phyloP scores from a whole-genome alignment of 2,329 filamentous ascomycete species.

The Aspergillus thermomutatus region DNA sequence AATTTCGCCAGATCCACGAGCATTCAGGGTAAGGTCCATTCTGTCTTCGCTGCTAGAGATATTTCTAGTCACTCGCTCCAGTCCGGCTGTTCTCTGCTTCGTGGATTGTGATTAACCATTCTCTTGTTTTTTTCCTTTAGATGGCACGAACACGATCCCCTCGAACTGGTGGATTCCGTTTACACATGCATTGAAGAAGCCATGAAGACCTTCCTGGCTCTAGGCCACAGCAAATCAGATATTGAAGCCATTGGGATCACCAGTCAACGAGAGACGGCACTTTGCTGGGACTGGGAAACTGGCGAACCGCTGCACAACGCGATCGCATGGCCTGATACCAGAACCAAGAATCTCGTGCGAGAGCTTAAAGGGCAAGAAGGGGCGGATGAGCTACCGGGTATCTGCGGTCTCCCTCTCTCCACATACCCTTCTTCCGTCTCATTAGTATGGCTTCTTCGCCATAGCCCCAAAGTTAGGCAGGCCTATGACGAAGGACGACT shows the following conservation, averaged over 20 bases:
- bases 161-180: constrained; percentile 71
- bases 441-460: constrained; percentile 74
- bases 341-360: constrained; percentile 71
- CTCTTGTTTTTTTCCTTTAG: constrained; percentile 40
- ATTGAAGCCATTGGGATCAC: constrained; percentile 81
- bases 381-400: constrained; percentile 64
- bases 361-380: constrained; percentile 67
- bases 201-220: constrained; percentile 65
- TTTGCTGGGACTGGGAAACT: constrained; percentile 79
- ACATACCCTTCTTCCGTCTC: constrained; percentile 88
- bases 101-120: constrained; percentile 2
- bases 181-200: constrained; percentile 77
- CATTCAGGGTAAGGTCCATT: constrained; percentile 70
- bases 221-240: constrained; percentile 63
- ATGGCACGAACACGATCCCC: constrained; percentile 87
- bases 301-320: constrained; percentile 80
- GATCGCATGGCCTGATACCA: constrained; percentile 86
- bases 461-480: constrained; percentile 64
- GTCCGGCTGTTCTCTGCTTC: not conserved
- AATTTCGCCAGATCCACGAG: constrained; percentile 81
- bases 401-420: constrained; percentile 79
- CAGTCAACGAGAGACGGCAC: constrained; percentile 83
- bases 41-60: not conserved
- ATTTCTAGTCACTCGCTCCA: not conserved
- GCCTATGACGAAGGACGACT: constrained; percentile 74